Evolutionary conservation across 371 early-diverging fungal genomes (phyloP), one percentile per base, ranked within the genome.

Genomic region (Rhizopus arrhizus): DNA sequence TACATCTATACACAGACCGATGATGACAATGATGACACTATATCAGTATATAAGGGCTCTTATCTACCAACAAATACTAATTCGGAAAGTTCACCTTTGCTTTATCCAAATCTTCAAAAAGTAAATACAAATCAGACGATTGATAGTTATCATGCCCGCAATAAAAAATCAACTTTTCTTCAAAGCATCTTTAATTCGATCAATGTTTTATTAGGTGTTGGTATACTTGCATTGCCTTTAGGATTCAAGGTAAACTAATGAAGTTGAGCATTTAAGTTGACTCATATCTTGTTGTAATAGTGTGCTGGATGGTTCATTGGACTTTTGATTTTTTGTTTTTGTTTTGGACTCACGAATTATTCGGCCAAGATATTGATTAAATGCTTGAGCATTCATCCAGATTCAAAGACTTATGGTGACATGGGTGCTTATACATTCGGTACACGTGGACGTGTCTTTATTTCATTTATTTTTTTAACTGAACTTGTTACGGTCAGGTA

Each of bases 391-490:
- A 56, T 68, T 40, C 69, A 77, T 53, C 73, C 71, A 10, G 73
- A 75, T 16, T 71, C 77, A 8, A 65, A 66, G 22, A 85, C 85
- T 11, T 89, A 87, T 70, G 84, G 87, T 29, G 91, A 91, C 62
- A 74, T 89, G 64, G 90, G 86, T 32, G 81, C 85, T 15, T 61
- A 72, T 13, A 87, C 91, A 2, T 91, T 85, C 77, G 91, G 91
- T n/a, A 61, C 71, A 15, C 58, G 65, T 16, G 89, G 85, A 4
- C 74, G 87, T 38, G 59, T 78, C 16, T 60, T 65, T 32, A 72
- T 86, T n/a, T 68, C 80, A 2, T 32, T 70, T 2, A 52, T 92
- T 15, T 89, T 90, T 70, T 67, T 84, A 51, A 64, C 85, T 9
- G 91, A 92, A 63, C 71, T 92, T 32, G 68, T 86, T 31, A 85